Conservation (phyloP, 306 rosid genomes). For the Cercis canadensis region DNA sequence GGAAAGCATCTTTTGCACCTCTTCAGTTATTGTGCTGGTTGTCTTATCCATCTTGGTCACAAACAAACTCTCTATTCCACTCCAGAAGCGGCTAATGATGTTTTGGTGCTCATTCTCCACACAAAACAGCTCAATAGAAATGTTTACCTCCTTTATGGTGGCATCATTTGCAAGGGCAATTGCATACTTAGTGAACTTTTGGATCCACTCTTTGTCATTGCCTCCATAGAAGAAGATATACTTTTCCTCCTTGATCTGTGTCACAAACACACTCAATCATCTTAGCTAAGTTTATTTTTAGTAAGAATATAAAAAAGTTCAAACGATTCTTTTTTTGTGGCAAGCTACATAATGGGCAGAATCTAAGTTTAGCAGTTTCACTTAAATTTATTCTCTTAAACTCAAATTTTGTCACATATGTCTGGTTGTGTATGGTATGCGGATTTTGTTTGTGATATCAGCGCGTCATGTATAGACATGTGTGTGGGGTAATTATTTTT, state of each 20-base stretch:
- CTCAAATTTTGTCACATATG: no score
- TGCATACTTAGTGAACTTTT: slow-evolving; percentile 55
- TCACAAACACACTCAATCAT: background rate
- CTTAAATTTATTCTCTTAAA: no score
- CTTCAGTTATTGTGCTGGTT: slow-evolving; percentile 45
- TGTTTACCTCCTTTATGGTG: slow-evolving; percentile 48
- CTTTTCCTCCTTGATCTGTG: slow-evolving; percentile 57
- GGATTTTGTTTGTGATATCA: no score
- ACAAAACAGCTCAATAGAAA: slow-evolving; percentile 45
- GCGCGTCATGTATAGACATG: no score
- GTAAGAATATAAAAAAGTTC: no score
- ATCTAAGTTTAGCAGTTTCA: no score
- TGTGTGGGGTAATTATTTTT: background rate
- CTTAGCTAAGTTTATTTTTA: no score
- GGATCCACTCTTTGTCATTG: slow-evolving; percentile 58
- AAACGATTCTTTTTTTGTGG: no score
- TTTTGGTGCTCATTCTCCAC: slow-evolving; percentile 52
- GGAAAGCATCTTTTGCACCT: slow-evolving; percentile 64
- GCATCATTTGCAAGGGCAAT: slow-evolving; percentile 47
- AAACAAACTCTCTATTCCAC: slow-evolving; percentile 60
- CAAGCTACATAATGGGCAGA: no score
- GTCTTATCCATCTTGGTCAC: slow-evolving; percentile 49
- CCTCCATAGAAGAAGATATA: slow-evolving; percentile 74
- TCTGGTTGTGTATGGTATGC: no score
- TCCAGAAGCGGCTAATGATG: slow-evolving; percentile 46